Evolutionary conservation across 2,329 filamentous ascomycete species (phyloP), one percentile per base, ranked within the genome.

Genomic region (Davidsoniella virescens): DNA sequence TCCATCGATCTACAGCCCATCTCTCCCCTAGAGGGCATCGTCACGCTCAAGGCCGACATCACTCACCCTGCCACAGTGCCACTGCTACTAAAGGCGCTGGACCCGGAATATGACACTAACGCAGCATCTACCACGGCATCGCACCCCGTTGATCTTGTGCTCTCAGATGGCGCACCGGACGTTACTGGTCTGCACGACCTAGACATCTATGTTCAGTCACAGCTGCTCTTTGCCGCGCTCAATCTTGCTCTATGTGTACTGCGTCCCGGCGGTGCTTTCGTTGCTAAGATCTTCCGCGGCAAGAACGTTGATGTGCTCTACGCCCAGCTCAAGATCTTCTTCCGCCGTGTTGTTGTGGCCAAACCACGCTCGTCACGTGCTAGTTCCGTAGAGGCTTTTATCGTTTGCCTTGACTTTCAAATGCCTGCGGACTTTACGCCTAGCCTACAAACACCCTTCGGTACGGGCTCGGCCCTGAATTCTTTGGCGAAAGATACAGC

Each of bases 191-290:
- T 98, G 1, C 92, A 98, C 64, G 92, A 98, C 63, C 77, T 98
- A 36, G 92, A 98, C 65, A 96, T 96, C 57, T 98, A 98, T 65
- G 85, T 98, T 16, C 92, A 98, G 66, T 88, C 85, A 7, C 92
- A 96, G 65, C 75, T 98, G 7, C 80, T 98, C 46, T 95, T 93
- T 64, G 87, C 90, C 0, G 92, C 92, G 0, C 75, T 98, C 17
- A 94, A 95, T 63, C 77, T 98, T 2, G 87, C 92, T 0, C 77
- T 95, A 10, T 94, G 90, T 61, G 87, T 98, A 10, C 75, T 98
- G 18, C 84, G 84, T 53, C 88, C 88, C 0, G 92, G 92, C 41
- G 92, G 92, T 55, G 94, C 87, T 60, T 98, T 98, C 59, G 90
- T 98, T 6, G 92, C 92, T 53, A 98, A 98, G 70, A 95, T 98